Evolutionary conservation across 805 yeast species (phyloP), one percentile per base, ranked within the genome.

Genomic region (Schwanniomyces vanrijiae): DNA sequence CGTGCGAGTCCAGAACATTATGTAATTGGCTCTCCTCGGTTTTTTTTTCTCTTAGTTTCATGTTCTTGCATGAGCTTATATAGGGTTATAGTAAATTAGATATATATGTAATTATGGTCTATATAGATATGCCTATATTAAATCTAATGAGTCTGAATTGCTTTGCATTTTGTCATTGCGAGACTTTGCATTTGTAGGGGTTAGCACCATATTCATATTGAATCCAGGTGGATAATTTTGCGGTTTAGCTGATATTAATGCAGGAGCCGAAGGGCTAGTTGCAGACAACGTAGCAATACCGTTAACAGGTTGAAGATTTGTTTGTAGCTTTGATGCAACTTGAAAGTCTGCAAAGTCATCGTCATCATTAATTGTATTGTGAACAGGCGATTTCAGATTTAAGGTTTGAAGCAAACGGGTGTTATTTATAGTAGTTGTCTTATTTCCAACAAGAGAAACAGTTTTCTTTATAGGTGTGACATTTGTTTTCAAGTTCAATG

Each of bases 211-310:
- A 29, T 53, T 48, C 5, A 66, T 52, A 39, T 59, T 52, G 45
- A 64, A 68, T 1, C 73, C 73, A 0, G 73, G 73, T 1, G 73
- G 73, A 33, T 54, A 60, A 22, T 54, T 20, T 19, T 18, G 13
- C 24, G 37, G 25, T 4, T 25, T 33, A 3, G 43, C 4, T 16
- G 24, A 34, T n/a, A 10, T 18, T 7, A 19, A 16, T 22, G 16
- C 40, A 25, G 22, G 42, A n/a, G 21, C 40, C 25, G 20, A 31
- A 10, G 20, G 14, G 4, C 20, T 8, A 6, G 3, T 20, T 31
- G 20, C 3, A 25, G 26, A 6, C 8, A 24, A 6, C 9, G 26
- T 5, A 24, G 9, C 26, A 24, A 13, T 10, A 4, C 3, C 29
- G 8, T 25, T 25, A 4, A 13, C 9, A 13, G 34, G 9, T 6